Base-by-base conservation (phyloP, 768 basidiomycete genomes). In the Xerocomellus amylosporus region DNA sequence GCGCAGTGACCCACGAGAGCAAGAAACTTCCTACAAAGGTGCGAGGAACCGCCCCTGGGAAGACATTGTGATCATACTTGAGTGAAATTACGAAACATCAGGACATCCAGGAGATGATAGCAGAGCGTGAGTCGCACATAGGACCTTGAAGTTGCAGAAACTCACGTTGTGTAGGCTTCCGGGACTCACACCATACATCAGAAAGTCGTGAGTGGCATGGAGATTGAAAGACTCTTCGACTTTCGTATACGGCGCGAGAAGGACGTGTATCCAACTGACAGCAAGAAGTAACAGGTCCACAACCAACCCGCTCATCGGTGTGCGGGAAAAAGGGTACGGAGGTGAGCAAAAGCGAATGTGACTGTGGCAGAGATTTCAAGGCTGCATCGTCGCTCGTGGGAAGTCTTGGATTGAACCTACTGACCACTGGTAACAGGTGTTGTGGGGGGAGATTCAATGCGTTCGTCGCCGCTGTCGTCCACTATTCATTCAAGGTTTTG, bases 171-270 rank as follows among this genome's bases (percentile, higher is more conserved):
- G 64, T 26, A 90, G 68, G 33, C 62, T 69, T 4, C 66, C 63
- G 2, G 71, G 65, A 1, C 65, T 44, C 17, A 84, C 66, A 2
- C 94, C 93, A 64, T 93, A 86, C 73, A 87, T 80, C 28, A 98
- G 74, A 24, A 92, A 75, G 70, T 99, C 97, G 65, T 97, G 92
- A 1, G 79, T 80, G 0, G 92, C 94, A 66, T 98, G 97, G 9
- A 98, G 79, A 60, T 88, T 94, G 78, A 98, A 98, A 64, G 88
- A 90, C 73, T 99, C 97, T 71, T 99, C 97, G 28, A 99, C 97
- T 74, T 99, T 99, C 4, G 91, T 90, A 68, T 88, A 93, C 0
- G 97, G 96, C 3, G 90, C 82, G 4, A 91, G 74, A 24, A 88
- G 60, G 44, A 95, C 87, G 59, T 96, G 88, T 1, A 66, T 61